Evolutionary conservation across 2,329 filamentous ascomycete genomes (phyloP).

Genomic region (Fusarium torreyae): DNA sequence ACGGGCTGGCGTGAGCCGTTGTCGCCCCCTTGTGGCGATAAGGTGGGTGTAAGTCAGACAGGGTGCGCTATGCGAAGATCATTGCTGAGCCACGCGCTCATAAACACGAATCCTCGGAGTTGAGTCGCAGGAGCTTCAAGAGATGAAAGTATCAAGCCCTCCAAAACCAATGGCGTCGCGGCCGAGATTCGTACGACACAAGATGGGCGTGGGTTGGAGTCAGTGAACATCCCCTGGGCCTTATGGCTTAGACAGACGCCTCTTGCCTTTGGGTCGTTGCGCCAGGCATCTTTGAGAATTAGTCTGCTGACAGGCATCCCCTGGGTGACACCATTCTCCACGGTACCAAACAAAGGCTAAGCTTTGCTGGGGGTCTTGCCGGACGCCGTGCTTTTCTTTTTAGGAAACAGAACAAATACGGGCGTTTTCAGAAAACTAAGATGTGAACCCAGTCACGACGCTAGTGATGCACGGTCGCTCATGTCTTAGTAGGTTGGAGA

Average conservation of each 20-base stretch:
- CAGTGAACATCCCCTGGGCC: too few species aligned
- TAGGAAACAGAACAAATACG: constrained; percentile 27
- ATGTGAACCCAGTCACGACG: constrained; percentile 23
- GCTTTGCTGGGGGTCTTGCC: constrained; percentile 43
- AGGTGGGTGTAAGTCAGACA: constrained; percentile 43
- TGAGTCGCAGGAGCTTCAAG: constrained; percentile 17
- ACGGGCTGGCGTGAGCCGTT: constrained; percentile 42
- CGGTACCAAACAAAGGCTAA: constrained; percentile 41
- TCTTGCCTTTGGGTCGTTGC: constrained; percentile 24
- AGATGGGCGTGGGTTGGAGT: constrained; percentile 4
- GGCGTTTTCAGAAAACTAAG: constrained; percentile 40
- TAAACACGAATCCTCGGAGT: constrained; percentile 34
- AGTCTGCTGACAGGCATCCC: constrained; percentile 31
- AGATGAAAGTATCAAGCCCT: constrained; percentile 43
- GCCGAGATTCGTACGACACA: constrained; percentile 1
- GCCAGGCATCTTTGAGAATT: constrained; percentile 34
- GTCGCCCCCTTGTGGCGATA: constrained; percentile 40
- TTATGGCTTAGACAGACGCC: constrained; percentile 12
- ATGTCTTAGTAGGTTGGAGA: constrained; percentile 12
- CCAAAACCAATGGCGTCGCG: constrained; percentile 22
- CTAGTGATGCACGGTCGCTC: constrained; percentile 45
- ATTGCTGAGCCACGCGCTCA: constrained; percentile 45
- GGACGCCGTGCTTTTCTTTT: constrained; percentile 40
- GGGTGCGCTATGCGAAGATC: constrained; percentile 38
- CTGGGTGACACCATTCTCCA: constrained; percentile 44